These are phyloP conservation scores for Circinella minor DNA, from an alignment of 371 early-diverging fungal genomes.

Conservation along the genomic window DNA sequence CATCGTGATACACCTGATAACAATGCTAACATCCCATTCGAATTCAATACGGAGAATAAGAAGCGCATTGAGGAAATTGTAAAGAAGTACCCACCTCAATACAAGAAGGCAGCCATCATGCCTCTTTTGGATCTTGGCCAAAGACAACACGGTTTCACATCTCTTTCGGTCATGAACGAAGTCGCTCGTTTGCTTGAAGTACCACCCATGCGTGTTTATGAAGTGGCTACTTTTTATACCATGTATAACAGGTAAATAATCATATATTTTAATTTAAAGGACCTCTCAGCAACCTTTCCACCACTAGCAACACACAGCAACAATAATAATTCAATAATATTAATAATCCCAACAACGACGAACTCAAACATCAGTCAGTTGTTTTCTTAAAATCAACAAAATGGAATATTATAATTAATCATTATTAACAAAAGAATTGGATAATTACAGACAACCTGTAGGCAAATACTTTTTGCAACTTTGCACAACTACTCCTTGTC, in stretches of 20 bases:
- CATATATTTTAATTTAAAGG: background rate
- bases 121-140: slow-evolving; percentile 96
- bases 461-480: slow-evolving; percentile 98
- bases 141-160: slow-evolving; percentile 92
- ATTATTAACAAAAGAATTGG: too few species aligned
- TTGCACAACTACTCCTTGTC: slow-evolving; percentile 98
- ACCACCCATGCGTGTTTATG: slow-evolving; percentile 98
- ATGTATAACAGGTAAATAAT: slow-evolving; percentile 91
- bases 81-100: slow-evolving; percentile 95
- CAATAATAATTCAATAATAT: too few species aligned
- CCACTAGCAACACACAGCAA: too few species aligned
- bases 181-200: slow-evolving; percentile 94
- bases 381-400: too few species aligned
- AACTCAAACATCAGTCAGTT: too few species aligned
- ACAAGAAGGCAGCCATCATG: slow-evolving; percentile 97
- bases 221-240: slow-evolving; percentile 99
- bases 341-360: too few species aligned
- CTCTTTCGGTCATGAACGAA: slow-evolving; percentile 95
- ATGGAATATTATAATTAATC: too few species aligned
- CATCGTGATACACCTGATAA: slow-evolving; percentile 93
- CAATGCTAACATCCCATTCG: slow-evolving; percentile 87
- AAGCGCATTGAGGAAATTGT: slow-evolving; percentile 86
- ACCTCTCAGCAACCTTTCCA: too few species aligned
- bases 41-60: slow-evolving; percentile 83
- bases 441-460: slow-evolving; percentile 78